phyloP scores from a whole-genome alignment of 768 basidiomycete genomes.

The Botryobasidium botryosum region DNA sequence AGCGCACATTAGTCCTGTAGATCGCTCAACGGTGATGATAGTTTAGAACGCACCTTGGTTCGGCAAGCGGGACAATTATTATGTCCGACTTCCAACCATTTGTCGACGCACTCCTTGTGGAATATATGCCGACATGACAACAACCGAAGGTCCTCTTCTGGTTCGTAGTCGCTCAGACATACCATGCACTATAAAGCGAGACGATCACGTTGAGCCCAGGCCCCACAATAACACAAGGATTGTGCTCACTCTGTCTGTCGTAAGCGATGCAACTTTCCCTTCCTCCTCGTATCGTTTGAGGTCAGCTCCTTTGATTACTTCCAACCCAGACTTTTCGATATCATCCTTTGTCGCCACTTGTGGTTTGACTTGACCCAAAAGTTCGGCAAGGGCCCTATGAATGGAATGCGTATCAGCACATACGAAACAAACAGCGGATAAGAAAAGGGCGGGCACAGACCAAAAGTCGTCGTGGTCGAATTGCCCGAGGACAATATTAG shows the following conservation, averaged over 20 bases:
- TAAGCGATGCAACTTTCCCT: conserved; percentile 57
- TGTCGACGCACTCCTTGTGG: conserved; percentile 73
- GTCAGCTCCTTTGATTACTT: conserved; percentile 45
- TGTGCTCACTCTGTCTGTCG: conserved; percentile 50
- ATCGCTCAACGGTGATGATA: too few species aligned
- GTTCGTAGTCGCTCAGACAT: conserved; percentile 72
- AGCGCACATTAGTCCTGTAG: too few species aligned
- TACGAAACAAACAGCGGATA: neutral
- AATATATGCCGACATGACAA: conserved; percentile 79
- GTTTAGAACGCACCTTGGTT: conserved; percentile 17
- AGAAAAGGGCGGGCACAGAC: conserved; percentile 8
- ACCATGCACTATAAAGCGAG: conserved; percentile 48
- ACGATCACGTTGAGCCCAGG: neutral
- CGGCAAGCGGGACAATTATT: conserved; percentile 93
- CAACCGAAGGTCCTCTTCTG: conserved; percentile 62
- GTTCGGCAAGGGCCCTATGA: conserved; percentile 66
- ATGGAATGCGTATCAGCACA: conserved; percentile 2
- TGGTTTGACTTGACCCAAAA: conserved; percentile 68
- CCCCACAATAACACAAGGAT: neutral
- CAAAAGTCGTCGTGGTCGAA: conserved; percentile 30
- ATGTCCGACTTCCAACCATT: conserved; percentile 65
- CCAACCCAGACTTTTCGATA: conserved; percentile 68
- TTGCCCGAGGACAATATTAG: conserved; percentile 21
- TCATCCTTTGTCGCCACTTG: conserved; percentile 71
- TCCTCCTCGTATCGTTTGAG: conserved; percentile 39